Evolutionary conservation across 805 yeast species (phyloP), one percentile per base, ranked within the genome.

Genomic region (Hanseniaspora vineae): DNA sequence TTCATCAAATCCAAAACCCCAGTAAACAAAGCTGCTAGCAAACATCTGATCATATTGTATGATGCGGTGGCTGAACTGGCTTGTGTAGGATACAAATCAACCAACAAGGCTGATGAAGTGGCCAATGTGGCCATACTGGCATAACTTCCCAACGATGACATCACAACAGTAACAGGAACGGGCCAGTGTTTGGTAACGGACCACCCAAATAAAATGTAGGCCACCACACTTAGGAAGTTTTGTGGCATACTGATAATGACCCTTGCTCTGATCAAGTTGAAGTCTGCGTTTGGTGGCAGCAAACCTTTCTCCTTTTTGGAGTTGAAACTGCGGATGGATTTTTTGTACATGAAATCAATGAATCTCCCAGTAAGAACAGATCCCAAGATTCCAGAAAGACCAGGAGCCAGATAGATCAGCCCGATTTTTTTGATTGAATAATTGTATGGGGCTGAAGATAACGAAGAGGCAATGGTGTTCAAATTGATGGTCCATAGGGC

Each of bases 11-110:
- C 73, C 19, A 86, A 67, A 2, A 79, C 80, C 1, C 85, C 92
- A n/a, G 82, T 71, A 40, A 83, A 78, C 1, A 77, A 70, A 0
- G 95, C 95, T 35, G 82, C 81, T 44, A 77, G 55, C n/a, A 76
- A 66, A 58, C 96, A 88, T 54, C 96, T 68, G 15, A 78, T 69
- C 31, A 87, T 64, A 57, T 88, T 88, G 52, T 81, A 70, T 45
- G 82, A 71, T 13, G 92, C 82, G 1, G 85, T 73, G 5, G 89
- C 81, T 3, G 90, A 77, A 0, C 94, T 84, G 1, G 88, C 72
- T 45, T 73, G 73, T 4, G 71, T 61, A 0, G 96, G 95, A 52
- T 72, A 80, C 50, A 87, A 58, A 57, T 87, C 95, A n/a, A 86
- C 84, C 49, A 85, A 58, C 42, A 87, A 62, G 0, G 94, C 83